These are phyloP conservation scores for Tulasnella sp. DNA, from an alignment of 768 basidiomycete species.

Conservation along the genomic window DNA sequence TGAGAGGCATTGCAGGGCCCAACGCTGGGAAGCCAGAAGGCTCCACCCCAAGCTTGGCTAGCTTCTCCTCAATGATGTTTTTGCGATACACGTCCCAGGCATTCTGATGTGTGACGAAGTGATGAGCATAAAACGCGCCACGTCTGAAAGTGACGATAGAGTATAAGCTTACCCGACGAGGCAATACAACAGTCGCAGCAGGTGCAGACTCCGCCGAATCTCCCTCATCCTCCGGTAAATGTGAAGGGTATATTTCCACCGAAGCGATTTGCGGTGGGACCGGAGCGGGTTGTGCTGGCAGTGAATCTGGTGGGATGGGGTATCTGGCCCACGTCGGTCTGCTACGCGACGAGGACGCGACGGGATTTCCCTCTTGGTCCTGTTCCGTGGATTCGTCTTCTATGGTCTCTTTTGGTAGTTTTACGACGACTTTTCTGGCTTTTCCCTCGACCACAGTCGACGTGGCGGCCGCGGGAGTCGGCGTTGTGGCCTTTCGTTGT, in stretches of 20 bases:
- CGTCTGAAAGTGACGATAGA: constrained; percentile 13
- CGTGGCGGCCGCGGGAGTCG: constrained; percentile 45
- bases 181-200: constrained; percentile 66
- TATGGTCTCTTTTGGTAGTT: constrained; percentile 65
- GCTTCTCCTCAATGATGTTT: constrained; percentile 71
- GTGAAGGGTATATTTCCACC: constrained; percentile 60
- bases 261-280: constrained; percentile 43
- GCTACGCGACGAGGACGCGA: constrained; percentile 32
- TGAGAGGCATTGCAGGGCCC: constrained; percentile 40
- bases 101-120: constrained; percentile 44
- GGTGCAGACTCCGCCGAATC: constrained; percentile 32
- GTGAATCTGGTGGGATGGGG: constrained; percentile 23
- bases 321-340: constrained; percentile 58
- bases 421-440: constrained; percentile 64
- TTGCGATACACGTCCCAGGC: constrained; percentile 74
- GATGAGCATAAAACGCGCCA: constrained; percentile 30
- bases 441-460: constrained; percentile 43
- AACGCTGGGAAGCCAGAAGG: constrained; percentile 36
- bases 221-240: constrained; percentile 35
- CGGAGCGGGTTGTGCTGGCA: constrained; percentile 6
- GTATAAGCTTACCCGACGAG: constrained; percentile 59
- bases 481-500: constrained; percentile 59
- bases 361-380: constrained; percentile 41
- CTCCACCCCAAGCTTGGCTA: constrained; percentile 76
- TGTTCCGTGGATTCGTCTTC: constrained; percentile 34